Base-by-base conservation (phyloP, 2,329 filamentous ascomycete species). In the Dryadomyces sulphureus region DNA sequence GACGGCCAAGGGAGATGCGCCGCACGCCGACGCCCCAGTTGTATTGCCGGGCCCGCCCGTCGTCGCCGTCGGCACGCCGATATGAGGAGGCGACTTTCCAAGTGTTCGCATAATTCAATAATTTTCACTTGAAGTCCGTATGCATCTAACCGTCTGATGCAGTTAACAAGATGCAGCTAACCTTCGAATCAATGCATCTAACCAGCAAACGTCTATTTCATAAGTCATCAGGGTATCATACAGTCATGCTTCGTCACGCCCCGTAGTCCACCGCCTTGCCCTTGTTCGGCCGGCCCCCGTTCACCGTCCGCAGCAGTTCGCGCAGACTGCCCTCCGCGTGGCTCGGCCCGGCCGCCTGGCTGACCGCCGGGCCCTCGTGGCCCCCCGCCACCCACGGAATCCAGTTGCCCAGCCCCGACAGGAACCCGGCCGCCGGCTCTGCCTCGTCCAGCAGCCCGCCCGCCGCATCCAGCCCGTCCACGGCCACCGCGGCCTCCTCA, bases 291-390 rank as follows among this genome's bases (percentile, higher is more conserved):
- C 44, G 46, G n/a, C 44, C 50, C 14, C 36, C 41, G 16, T 65
- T 59, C 4, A 58, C 57, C 6, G 57, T 56, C 50, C 63, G 70
- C 11, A 79, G 58, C 17, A 79, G 56, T 38, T 73, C 66, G 45
- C 72, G 64, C 20, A 79, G 60, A 45, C 69, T 77, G 2, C 73
- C 72, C 56, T 77, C 74, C 1, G 75, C 75, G 54, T 73, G 66
- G 49, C 69, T 45, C 1, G 50, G 20, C 14, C 45, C 39, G 14
- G 6, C 17, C 19, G 27, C 14, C 19, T 36, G 30, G 12, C 20
- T 22, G 19, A 20, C 30, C 17, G 14, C 19, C 30, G 16, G 19
- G 30, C 41, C 41, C 5, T 32, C 14, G 19, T n/a, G n/a, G 5
- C n/a, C n/a, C 5, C 20, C 40, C 9, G 12, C 46, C 27, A 56